phyloP scores from a whole-genome alignment of 1,284 basidiomycete genomes.

The Porphyrellus sp. region DNA sequence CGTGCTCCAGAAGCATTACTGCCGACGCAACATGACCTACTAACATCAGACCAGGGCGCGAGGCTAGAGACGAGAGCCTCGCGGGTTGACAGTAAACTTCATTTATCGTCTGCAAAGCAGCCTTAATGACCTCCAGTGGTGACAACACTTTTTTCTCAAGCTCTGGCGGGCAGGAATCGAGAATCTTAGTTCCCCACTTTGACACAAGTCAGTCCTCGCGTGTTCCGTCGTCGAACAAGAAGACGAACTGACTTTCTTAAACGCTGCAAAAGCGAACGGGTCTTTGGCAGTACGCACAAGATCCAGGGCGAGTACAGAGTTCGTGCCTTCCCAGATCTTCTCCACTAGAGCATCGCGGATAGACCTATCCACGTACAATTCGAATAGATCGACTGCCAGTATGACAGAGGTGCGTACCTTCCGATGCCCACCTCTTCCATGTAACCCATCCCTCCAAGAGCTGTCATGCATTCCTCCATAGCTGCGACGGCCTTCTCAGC shows the following conservation, averaged over 20 bases:
- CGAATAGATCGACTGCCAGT: background rate
- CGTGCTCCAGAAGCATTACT: slow-evolving; percentile 62
- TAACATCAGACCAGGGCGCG: slow-evolving; percentile 55
- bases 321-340: slow-evolving; percentile 82
- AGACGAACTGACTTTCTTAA: slow-evolving; percentile 34
- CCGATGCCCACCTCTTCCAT: slow-evolving; percentile 78
- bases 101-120: slow-evolving; percentile 35
- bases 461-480: slow-evolving; percentile 73
- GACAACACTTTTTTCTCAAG: slow-evolving; percentile 30
- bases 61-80: slow-evolving; percentile 43
- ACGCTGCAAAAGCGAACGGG: slow-evolving; percentile 37
- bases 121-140: slow-evolving; percentile 34
- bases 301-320: slow-evolving; percentile 66
- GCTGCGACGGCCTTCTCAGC: slow-evolving; percentile 61
- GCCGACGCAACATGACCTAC: slow-evolving; percentile 51
- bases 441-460: slow-evolving; percentile 76
- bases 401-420: slow-evolving; percentile 37
- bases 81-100: slow-evolving; percentile 16
- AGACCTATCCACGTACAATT: slow-evolving; percentile 32
- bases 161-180: slow-evolving; percentile 41
- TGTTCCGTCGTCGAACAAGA: too few relatives aligned
- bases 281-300: slow-evolving; percentile 53
- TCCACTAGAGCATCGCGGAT: slow-evolving; percentile 71
- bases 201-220: slow-evolving; percentile 4
- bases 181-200: slow-evolving; percentile 53